A percentile compares a stretch with the other conserved stretches of the same genome.
Conservation (phyloP, 2,329 filamentous ascomycete species). For the Colletotrichum plurivorum region DNA sequence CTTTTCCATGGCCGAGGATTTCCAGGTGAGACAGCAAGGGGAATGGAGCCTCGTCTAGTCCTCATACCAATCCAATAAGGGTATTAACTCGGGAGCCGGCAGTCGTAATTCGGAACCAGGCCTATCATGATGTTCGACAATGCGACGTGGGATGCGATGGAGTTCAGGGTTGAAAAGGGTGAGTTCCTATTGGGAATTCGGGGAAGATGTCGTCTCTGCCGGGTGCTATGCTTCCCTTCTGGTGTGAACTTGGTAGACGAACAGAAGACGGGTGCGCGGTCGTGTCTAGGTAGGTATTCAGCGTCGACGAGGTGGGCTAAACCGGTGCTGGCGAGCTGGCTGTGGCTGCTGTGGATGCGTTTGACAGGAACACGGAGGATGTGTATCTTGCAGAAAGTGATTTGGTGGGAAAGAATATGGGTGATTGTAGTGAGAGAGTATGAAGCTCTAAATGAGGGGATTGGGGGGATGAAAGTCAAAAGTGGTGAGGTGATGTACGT, state of each 20-base stretch:
- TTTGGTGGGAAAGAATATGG: constrained; percentile 13
- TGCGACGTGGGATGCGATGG: constrained; percentile 36
- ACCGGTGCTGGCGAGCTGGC: constrained; percentile 31
- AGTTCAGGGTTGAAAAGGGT: constrained; percentile 19
- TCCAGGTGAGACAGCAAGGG: constrained; percentile 43
- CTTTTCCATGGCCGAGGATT: constrained; percentile 54
- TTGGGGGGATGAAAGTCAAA: constrained; percentile 20
- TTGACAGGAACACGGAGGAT: constrained; percentile 30
- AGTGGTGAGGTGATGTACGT: constrained; percentile 30
- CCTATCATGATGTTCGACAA: constrained; percentile 41
- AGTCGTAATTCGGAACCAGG: constrained; percentile 36
- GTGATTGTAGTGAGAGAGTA: constrained; percentile 19
- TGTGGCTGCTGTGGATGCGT: constrained; percentile 35
- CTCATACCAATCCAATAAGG: constrained; percentile 40
- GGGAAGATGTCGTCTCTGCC: constrained; percentile 1
- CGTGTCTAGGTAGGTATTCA: constrained; percentile 29
- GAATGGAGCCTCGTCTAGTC: constrained; percentile 39
- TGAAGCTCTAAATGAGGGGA: constrained; percentile 39
- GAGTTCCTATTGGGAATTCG: constrained; percentile 22
- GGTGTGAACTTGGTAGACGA: background rate
- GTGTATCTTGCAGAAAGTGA: constrained; percentile 28
- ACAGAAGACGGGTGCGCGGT: constrained; percentile 31
- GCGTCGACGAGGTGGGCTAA: constrained; percentile 26
- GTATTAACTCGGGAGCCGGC: constrained; percentile 41
- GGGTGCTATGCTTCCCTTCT: background rate